Evolutionary conservation across 176 grass and related monocot species (phyloP).

Genomic region (Tillandsia fasciculata): DNA sequence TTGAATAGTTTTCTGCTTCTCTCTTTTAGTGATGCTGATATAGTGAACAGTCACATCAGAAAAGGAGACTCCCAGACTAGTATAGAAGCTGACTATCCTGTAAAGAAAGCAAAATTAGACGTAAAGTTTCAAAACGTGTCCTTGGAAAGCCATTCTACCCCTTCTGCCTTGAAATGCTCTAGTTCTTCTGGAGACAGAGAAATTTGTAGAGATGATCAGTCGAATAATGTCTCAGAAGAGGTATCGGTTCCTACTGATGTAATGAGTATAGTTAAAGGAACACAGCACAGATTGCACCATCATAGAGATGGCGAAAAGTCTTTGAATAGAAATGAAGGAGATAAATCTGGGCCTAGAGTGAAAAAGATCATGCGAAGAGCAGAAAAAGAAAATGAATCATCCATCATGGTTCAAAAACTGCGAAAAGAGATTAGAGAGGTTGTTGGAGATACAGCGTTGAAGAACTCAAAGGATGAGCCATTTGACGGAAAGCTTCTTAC

Average conservation of each 20-base stretch:
- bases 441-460: constrained; percentile 36
- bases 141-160: constrained; percentile 13
- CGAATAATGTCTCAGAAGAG: constrained; percentile 22
- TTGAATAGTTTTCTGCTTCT: neutral
- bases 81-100: constrained; percentile 28
- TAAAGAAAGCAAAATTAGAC: constrained; percentile 43
- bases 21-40: constrained; percentile 28
- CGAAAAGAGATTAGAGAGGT: constrained; percentile 70
- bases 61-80: constrained; percentile 13
- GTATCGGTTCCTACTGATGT: constrained; percentile 50
- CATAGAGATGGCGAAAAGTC: constrained; percentile 37
- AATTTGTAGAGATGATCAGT: constrained; percentile 22
- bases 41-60: constrained; percentile 8
- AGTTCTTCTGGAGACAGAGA: constrained; percentile 26
- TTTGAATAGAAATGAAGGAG: constrained; percentile 48
- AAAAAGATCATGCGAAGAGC: constrained; percentile 82
- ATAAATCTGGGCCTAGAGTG: constrained; percentile 55
- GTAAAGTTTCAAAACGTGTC: constrained; percentile 16
- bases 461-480: constrained; percentile 40
- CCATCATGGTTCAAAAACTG: constrained; percentile 57
- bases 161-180: constrained; percentile 16
- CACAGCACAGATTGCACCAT: constrained; percentile 35
- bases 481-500: constrained; percentile 80
- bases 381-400: constrained; percentile 57
- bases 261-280: constrained; percentile 74